Evolutionary conservation across 352 stramenopile species (phyloP).

Genomic region (Paralagenidium karlingii): DNA sequence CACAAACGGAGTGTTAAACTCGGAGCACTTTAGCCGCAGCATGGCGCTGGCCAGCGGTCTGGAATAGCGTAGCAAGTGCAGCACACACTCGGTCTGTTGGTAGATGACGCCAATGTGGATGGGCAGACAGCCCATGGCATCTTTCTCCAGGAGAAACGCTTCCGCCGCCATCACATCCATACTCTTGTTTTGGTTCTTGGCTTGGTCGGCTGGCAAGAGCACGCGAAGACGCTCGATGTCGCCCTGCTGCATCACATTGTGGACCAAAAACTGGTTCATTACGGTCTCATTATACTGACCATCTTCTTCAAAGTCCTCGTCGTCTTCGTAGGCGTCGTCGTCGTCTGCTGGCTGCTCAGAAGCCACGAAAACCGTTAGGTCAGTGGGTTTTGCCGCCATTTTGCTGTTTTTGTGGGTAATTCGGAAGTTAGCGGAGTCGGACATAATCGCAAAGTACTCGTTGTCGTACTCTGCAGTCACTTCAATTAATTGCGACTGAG

Average conservation of each 20-base stretch:
- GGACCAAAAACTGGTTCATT: conserved; percentile 46
- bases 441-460: too few species aligned
- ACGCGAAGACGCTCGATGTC: conserved; percentile 21
- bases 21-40: conserved; percentile 45
- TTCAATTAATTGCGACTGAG: too few species aligned
- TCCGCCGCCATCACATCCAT: conserved; percentile 35
- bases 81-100: conserved; percentile 19
- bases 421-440: too few species aligned
- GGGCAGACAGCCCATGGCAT: conserved; percentile 74
- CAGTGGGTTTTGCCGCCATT: too few species aligned
- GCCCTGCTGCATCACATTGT: conserved; percentile 49
- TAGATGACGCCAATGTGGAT: conserved; percentile 64
- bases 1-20: conserved; percentile 48
- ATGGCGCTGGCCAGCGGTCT: conserved; percentile 50
- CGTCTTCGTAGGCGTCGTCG: conserved; percentile 21
- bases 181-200: conserved; percentile 3
- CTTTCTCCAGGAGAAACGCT: conserved; percentile 53
- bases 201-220: conserved; percentile 19
- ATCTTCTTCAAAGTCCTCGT: conserved; percentile 21
- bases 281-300: conserved; percentile 1
- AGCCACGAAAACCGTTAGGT: too few species aligned
- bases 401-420: too few species aligned
- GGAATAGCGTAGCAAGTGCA: conserved; percentile 50
- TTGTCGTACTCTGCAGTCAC: too few species aligned
- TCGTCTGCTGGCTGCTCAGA: too few species aligned